phyloP scores from a whole-genome alignment of 306 rosid species.

The Neltuma alba region DNA sequence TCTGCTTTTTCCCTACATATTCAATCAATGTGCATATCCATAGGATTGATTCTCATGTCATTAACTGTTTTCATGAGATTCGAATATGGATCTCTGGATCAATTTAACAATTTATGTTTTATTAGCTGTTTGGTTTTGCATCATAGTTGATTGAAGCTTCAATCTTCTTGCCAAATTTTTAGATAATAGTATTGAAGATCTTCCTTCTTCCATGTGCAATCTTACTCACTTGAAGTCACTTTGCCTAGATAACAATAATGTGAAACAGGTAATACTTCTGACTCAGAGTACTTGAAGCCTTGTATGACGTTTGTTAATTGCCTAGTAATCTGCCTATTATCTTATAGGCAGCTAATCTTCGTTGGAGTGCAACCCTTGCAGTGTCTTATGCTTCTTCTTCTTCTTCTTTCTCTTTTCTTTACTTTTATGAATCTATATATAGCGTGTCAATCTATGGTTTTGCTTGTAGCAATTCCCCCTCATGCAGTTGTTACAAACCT shows the following conservation, averaged over 20 bases:
- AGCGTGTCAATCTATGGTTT: background rate
- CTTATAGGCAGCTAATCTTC: too few relatives aligned
- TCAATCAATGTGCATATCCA: constrained; percentile 4
- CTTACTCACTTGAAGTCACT: constrained; percentile 89
- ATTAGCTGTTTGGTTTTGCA: constrained; percentile 24
- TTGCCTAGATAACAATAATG: constrained; percentile 75
- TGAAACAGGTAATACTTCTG: constrained; percentile 68
- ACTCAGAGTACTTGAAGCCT: background rate
- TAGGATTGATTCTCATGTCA: constrained; percentile 6
- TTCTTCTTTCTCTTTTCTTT: background rate
- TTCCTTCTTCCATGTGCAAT: constrained; percentile 88
- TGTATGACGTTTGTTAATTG: constrained; percentile 1
- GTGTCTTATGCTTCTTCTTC: background rate
- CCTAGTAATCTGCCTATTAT: constrained; percentile 9
- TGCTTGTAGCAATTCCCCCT: background rate
- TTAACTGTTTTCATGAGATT: constrained; percentile 19
- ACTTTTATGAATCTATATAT: background rate
- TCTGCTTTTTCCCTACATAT: background rate
- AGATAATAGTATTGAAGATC: constrained; percentile 85
- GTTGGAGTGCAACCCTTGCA: background rate
- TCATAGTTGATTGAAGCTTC: constrained; percentile 23
- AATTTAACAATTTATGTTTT: constrained; percentile 16
- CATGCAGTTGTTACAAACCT: background rate
- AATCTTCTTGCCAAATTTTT: constrained; percentile 42
- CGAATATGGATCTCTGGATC: constrained; percentile 23